Evolutionary conservation across 2,329 filamentous ascomycete genomes (phyloP).

Genomic region (Ophiostoma tasmaniense): DNA sequence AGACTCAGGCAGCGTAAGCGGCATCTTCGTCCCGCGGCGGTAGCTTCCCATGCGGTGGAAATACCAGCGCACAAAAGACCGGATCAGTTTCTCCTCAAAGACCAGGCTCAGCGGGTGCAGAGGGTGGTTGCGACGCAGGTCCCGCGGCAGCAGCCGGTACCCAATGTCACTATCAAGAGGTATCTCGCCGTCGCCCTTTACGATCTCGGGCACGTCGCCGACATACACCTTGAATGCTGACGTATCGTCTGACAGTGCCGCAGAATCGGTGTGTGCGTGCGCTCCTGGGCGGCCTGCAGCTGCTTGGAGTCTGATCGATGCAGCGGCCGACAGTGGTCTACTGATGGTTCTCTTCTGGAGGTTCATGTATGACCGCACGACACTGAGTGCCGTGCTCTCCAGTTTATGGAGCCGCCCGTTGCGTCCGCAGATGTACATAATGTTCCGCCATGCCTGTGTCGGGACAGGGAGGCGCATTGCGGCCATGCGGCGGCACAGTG

Average conservation of each 20-base stretch:
- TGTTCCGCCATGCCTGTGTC: conserved; percentile 34
- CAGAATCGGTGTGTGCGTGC: not conserved
- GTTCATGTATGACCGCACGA: conserved; percentile 32
- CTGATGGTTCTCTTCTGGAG: not conserved
- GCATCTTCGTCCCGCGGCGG: conserved; percentile 7
- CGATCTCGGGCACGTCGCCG: conserved; percentile 33
- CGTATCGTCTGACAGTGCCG: conserved; percentile 18
- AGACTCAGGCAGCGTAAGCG: not conserved
- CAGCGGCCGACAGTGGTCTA: not conserved
- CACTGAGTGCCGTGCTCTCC: conserved; percentile 35
- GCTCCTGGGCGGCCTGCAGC: conserved; percentile 11
- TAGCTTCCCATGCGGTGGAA: conserved; percentile 33
- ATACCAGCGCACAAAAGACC: conserved; percentile 29
- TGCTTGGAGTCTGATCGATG: not conserved
- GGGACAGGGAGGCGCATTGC: conserved; percentile 34
- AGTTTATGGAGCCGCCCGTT: conserved; percentile 38
- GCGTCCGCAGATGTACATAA: conserved; percentile 38
- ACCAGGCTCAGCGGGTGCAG: conserved; percentile 41
- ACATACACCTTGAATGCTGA: conserved; percentile 38
- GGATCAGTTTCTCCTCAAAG: conserved; percentile 29
- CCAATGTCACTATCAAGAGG: conserved; percentile 30
- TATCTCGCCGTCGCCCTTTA: conserved; percentile 23
- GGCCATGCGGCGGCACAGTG: conserved; percentile 30
- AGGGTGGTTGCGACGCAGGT: conserved; percentile 34
- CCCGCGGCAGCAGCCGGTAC: conserved; percentile 32